Evolutionary conservation across 2,329 filamentous ascomycete species (phyloP).

Genomic region (Cercospora zeina): DNA sequence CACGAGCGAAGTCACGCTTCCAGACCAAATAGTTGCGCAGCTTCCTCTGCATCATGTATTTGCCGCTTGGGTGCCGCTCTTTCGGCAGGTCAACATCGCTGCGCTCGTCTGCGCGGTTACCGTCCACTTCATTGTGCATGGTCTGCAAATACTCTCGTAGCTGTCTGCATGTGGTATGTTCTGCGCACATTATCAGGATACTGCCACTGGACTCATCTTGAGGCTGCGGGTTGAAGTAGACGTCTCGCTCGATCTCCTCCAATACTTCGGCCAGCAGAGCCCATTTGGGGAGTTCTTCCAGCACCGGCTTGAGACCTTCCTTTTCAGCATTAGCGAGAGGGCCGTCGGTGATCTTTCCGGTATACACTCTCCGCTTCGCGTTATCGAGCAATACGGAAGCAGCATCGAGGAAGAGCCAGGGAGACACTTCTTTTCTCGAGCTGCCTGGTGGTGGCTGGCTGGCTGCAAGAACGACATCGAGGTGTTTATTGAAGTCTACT

Average conservation of each 20-base stretch:
- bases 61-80: constrained; percentile 63
- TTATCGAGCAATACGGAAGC: constrained; percentile 92
- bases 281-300: constrained; percentile 97
- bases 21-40: constrained; percentile 84
- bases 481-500: constrained; percentile 85
- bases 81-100: constrained; percentile 51
- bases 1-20: constrained; percentile 85
- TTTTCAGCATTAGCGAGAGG: constrained; percentile 53
- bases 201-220: constrained; percentile 86
- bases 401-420: constrained; percentile 94
- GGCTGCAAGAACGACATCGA: constrained; percentile 90
- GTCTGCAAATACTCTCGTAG: constrained; percentile 87
- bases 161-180: constrained; percentile 81
- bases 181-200: constrained; percentile 92
- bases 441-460: constrained; percentile 86
- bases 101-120: constrained; percentile 48
- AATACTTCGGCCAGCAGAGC: constrained; percentile 81
- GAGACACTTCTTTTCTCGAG: constrained; percentile 83
- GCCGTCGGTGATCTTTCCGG: constrained; percentile 65
- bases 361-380: constrained; percentile 83
- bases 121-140: constrained; percentile 61
- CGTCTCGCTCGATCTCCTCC: constrained; percentile 87
- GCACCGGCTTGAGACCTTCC: constrained; percentile 70
- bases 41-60: constrained; percentile 86
- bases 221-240: constrained; percentile 76